Evolutionary conservation across 2,329 filamentous ascomycete genomes (phyloP), one percentile per base, ranked within the genome.

Genomic region (Penicillium olsonii): DNA sequence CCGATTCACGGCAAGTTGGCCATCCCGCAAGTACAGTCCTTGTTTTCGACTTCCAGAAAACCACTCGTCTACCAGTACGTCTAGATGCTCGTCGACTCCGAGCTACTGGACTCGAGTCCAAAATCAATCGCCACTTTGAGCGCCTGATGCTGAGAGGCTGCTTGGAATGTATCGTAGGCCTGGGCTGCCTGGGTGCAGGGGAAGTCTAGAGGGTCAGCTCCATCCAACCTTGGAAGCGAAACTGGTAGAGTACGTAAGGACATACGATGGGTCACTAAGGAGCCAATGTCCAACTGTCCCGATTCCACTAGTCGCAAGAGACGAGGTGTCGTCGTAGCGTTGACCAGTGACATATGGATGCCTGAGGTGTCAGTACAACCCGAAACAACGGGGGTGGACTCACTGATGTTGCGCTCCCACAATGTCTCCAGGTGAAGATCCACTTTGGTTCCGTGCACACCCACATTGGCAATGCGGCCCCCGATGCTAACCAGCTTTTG

Each of bases 391-490:
- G 5, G 12, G 3, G 29, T 31, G 29, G 29, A 33, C 75, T 66
- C 53, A 78, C 76, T 68, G 39, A 82, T 78, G 55, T 83, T 83
- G 51, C 73, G 72, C 48, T 74, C 68, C 81, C 81, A 84, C 5
- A 18, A 84, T n/a, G 29, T 31, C 67, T 84, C 76, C 12, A 84
- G 68, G 33, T 80, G 73, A 34, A 84, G 64, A 46, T 77, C 68
- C 0, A 76, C 80, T 39, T 74, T 76, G n/a, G 67, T 73, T 0
- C 81, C 81, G 56, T 83, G 80, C 6, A 84, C 81, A 8, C 81
- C 81, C 2, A 84, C 73, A 58, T 83, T 84, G 4, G 80, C 81
- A 53, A 84, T 75, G 0, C 71, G 67, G 4, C 79, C 81, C 1
- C 80, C 81, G 0, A 76, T 68, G 0, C 77, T 80, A 9, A 84